phyloP scores from a whole-genome alignment of 2,329 filamentous ascomycete genomes.

The Ilyonectria robusta region DNA sequence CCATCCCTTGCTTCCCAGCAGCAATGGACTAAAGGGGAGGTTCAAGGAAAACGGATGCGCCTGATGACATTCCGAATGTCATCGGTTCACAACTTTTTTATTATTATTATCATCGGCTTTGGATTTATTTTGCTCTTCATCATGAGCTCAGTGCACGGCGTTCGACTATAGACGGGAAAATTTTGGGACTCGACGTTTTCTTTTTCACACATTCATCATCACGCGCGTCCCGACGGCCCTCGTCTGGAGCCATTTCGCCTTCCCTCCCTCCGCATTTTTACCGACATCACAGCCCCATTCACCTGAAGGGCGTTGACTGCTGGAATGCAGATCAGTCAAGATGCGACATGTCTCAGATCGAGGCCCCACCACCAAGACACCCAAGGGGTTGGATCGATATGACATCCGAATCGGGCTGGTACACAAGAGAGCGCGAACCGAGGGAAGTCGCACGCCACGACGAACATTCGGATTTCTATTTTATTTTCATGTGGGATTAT shows the following conservation, averaged over 20 bases:
- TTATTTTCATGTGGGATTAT: constrained; percentile 36
- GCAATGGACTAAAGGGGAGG: constrained; percentile 48
- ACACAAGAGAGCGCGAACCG: constrained; percentile 24
- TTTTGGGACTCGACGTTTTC: constrained; percentile 40
- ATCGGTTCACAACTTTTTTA: constrained; percentile 22
- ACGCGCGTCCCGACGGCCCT: constrained; percentile 26
- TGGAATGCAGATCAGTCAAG: constrained; percentile 50
- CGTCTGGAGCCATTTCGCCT: constrained; percentile 14
- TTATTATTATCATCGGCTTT: constrained; percentile 30
- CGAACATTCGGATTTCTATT: constrained; percentile 35
- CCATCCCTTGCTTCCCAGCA: constrained; percentile 57
- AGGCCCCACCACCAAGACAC: constrained; percentile 23
- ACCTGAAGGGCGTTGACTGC: constrained; percentile 41
- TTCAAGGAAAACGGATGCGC: constrained; percentile 38
- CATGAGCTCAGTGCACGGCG: constrained; percentile 47
- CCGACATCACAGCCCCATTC: constrained; percentile 25
- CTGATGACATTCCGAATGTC: constrained; percentile 29
- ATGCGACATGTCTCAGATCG: constrained; percentile 52
- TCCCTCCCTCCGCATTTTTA: constrained; percentile 27
- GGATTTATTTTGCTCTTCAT: constrained; percentile 30
- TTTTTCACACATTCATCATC: constrained; percentile 31
- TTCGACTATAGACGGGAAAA: constrained; percentile 52
- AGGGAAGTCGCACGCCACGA: constrained; percentile 33
- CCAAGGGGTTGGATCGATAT: constrained; percentile 19
- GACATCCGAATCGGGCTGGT: constrained; percentile 21